Evolutionary conservation across 805 yeast species (phyloP), one percentile per base, ranked within the genome.

Genomic region (Yamadazyma philogaea): DNA sequence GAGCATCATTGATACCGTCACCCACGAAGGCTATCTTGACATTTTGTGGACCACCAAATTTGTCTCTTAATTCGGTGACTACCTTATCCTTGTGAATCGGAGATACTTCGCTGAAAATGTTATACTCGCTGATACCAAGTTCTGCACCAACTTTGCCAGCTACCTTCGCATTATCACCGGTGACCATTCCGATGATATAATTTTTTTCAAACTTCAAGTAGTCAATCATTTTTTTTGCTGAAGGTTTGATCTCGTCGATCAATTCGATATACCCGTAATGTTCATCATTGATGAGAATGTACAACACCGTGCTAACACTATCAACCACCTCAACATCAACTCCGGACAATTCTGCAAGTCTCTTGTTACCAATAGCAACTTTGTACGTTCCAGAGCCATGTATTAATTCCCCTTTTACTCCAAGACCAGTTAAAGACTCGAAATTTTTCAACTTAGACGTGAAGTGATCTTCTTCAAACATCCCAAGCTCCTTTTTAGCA

Each of bases 1-100:
- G 97, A 0, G 98, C 95, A 60, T 93, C 99, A 61, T 93, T 93
- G 51, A 93, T 87, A 46, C 99, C 99, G 64, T 93, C 99, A 30
- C 99, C 99, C 17, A 93, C 83, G 72, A 95, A 89, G 5, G 90
- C 91, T 32, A 93, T 83, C 3, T 64, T 62, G 3, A 59, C 64
- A 34, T 64, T 59, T 10, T 32, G 30, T 5, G 52, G 48, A 1
- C 64, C 64, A 1, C 72, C 71, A 33, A 57, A 60, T 14, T 70
- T 66, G 12, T 54, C 60, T 54, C 82, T 86, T 42, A 87, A 65
- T 37, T 73, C 70, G 31, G 66, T 64, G 17, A 93, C 79, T 26
- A 87, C 72, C 22, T 74, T 74, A 43, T 87, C 81, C 63, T 93
- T 93, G 41, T 83, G 84, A 12, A 74, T 67, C 0, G 98, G 98